phyloP scores from a whole-genome alignment of 73 alveolate species.

The Blepharisma japonicum region DNA sequence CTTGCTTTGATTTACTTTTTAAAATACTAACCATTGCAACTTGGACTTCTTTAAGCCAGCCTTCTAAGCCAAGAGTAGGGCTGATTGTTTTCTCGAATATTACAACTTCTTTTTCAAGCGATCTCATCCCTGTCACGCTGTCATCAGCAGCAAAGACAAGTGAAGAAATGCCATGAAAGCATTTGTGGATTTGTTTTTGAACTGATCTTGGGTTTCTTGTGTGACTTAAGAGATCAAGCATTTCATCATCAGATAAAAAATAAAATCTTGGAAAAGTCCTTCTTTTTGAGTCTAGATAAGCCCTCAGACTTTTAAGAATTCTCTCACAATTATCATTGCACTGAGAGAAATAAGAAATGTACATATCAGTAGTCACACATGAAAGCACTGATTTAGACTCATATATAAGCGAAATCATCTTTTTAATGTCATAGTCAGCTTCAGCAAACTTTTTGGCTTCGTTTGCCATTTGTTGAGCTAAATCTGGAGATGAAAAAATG shows the following conservation, averaged over 20 bases:
- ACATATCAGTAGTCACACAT: slow-evolving; percentile 61
- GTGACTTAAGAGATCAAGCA: slow-evolving; percentile 95
- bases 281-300: slow-evolving; percentile 81
- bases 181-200: slow-evolving; percentile 66
- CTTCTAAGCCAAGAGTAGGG: slow-evolving; percentile 73
- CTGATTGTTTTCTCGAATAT: slow-evolving; percentile 50
- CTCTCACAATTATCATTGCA: slow-evolving; percentile 76
- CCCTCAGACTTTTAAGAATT: slow-evolving; percentile 76
- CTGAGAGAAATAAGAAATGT: slow-evolving; percentile 54
- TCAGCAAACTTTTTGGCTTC: slow-evolving; percentile 74
- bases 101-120: slow-evolving; percentile 70
- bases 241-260: slow-evolving; percentile 99
- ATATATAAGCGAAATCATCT: slow-evolving; percentile 59
- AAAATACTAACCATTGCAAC: slow-evolving; percentile 59
- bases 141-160: slow-evolving; percentile 51
- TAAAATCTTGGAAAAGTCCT: slow-evolving; percentile 92
- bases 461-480: slow-evolving; percentile 73
- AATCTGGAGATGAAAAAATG: slow-evolving; percentile 78
- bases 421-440: slow-evolving; percentile 74
- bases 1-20: slow-evolving; percentile 38
- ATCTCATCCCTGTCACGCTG: slow-evolving; percentile 41
- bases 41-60: slow-evolving; percentile 62
- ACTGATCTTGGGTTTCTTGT: slow-evolving; percentile 89
- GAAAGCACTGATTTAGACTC: slow-evolving; percentile 75
- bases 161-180: slow-evolving; percentile 55